Conservation (phyloP, 2,329 filamentous ascomycete species). For the Fusarium anguioides region DNA sequence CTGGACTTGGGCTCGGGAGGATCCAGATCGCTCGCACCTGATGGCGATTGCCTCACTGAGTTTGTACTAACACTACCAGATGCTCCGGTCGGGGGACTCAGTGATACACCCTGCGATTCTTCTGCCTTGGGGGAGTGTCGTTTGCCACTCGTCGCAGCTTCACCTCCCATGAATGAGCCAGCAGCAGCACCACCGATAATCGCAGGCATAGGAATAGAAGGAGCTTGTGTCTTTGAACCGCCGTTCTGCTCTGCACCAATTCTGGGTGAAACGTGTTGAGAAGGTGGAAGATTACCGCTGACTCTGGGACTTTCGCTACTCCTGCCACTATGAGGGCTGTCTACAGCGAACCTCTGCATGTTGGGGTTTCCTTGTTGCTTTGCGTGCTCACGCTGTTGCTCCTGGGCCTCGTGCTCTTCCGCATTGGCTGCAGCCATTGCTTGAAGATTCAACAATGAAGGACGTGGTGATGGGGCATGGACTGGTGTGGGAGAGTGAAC, state of each 20-base stretch:
- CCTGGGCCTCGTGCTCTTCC: not conserved
- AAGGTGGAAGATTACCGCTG: not conserved
- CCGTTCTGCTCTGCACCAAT: slow-evolving; percentile 13
- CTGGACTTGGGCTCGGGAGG: slow-evolving; percentile 6
- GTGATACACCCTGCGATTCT: slow-evolving; percentile 26
- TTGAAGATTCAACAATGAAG: slow-evolving; percentile 29
- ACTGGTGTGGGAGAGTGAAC: slow-evolving; percentile 27
- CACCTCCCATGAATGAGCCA: slow-evolving; percentile 2
- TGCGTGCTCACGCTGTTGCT: not conserved
- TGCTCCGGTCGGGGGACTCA: slow-evolving; percentile 29
- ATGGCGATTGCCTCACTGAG: slow-evolving; percentile 18
- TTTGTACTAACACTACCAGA: slow-evolving; percentile 25
- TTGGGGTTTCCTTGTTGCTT: slow-evolving; percentile 4
- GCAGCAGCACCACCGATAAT: slow-evolving; percentile 5
- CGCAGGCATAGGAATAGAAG: slow-evolving; percentile 4
- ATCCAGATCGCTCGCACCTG: slow-evolving; percentile 15
- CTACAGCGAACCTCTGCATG: slow-evolving; percentile 14
- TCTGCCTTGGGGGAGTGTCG: slow-evolving; percentile 1
- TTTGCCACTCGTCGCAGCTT: not conserved
- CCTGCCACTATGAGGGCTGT: slow-evolving; percentile 23
- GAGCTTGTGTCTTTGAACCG: slow-evolving; percentile 3
- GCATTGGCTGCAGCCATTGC: slow-evolving; percentile 13
- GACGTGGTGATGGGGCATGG: slow-evolving; percentile 25
- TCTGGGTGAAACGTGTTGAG: slow-evolving; percentile 11
- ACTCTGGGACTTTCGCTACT: slow-evolving; percentile 17